Percentiles rank a stretch among this genome's conserved stretches.
phyloP scores from a whole-genome alignment of 129 eudicot species.

The Helianthus annuus region HanXRQr2.0-SUNRISE NC_035442.2:129670653-129671152 shows the following conservation, averaged over 20 bases:
- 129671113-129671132: slow-evolving; percentile 70
- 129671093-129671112: slow-evolving; percentile 73
- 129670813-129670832: slow-evolving; percentile 71
- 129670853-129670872: not conserved
- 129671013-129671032: slow-evolving; percentile 16
- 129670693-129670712: slow-evolving; percentile 95
- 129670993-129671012: slow-evolving; percentile 2
- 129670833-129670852: slow-evolving; percentile 31
- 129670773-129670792: slow-evolving; percentile 87
- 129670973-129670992: slow-evolving; percentile 22
- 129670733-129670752: slow-evolving; percentile 85
- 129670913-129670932: slow-evolving; percentile 73
- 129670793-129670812: slow-evolving; percentile 71
- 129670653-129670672: not conserved
- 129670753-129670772: slow-evolving; percentile 92
- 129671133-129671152: slow-evolving; percentile 59
- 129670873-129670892: no score
- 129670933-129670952: slow-evolving; percentile 88
- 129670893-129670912: slow-evolving; percentile 32
- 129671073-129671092: slow-evolving; percentile 62
- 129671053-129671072: slow-evolving; percentile 20
- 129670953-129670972: slow-evolving; percentile 43
- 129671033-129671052: not conserved
- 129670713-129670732: slow-evolving; percentile 80
- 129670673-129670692: slow-evolving; percentile 56